These are phyloP conservation scores for Vitis rotundifolia DNA, from an alignment of 164 flowering plant genomes.

Conservation along the genomic window DNA sequence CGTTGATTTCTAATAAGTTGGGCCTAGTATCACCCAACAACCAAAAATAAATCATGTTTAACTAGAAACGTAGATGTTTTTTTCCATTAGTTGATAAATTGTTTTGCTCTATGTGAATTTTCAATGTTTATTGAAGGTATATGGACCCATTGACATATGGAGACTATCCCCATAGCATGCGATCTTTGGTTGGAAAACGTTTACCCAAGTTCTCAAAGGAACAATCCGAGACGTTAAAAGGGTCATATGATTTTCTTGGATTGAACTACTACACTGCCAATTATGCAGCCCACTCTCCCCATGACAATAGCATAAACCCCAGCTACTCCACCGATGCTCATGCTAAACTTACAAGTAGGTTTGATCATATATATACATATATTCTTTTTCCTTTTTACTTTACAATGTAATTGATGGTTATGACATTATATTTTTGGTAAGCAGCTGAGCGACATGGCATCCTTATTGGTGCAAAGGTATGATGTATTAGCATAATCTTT, in stretches of 20 bases:
- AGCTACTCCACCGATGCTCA: background rate
- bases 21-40: too few relatives aligned
- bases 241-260: slow-evolving; percentile 28
- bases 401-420: too few relatives aligned
- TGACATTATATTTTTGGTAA: too few relatives aligned
- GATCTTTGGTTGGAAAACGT: slow-evolving; percentile 6
- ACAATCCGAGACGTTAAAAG: slow-evolving; percentile 23
- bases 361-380: too few relatives aligned
- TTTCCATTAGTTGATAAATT: background rate
- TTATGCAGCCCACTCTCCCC: background rate
- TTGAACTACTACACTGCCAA: slow-evolving; percentile 22
- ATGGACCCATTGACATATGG: slow-evolving; percentile 25
- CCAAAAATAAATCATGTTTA: too few relatives aligned
- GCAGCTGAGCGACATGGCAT: slow-evolving; percentile 28
- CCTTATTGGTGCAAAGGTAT: slow-evolving; percentile 32
- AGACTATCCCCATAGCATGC: slow-evolving; percentile 22
- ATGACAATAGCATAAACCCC: background rate
- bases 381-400: too few relatives aligned
- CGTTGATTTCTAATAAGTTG: too few relatives aligned
- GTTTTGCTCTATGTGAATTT: background rate
- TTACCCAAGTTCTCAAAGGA: slow-evolving; percentile 30
- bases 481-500: background rate
- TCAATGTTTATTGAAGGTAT: slow-evolving; percentile 13
- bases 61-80: too few relatives aligned
- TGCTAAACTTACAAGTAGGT: background rate